These are phyloP conservation scores for Telopea speciosissima DNA, from an alignment of 177 flowering plant species.

Conservation along the genomic window DNA sequence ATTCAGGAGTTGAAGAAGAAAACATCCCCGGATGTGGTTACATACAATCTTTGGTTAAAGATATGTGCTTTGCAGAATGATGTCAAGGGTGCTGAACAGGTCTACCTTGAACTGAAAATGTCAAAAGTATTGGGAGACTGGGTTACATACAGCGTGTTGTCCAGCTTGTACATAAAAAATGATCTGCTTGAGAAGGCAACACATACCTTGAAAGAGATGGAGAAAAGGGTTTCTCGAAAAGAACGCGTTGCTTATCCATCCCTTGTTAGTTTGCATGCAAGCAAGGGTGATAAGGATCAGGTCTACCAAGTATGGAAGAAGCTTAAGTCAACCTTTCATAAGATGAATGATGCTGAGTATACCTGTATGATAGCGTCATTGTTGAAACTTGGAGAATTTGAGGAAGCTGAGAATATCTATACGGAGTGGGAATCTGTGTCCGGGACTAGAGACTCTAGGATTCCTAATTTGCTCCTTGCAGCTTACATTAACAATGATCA, in stretches of 20 bases:
- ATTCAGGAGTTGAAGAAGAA: slow-evolving; percentile 52
- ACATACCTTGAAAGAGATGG: slow-evolving; percentile 64
- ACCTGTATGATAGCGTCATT: slow-evolving; percentile 66
- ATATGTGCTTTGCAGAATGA: slow-evolving; percentile 51
- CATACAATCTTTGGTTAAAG: slow-evolving; percentile 66
- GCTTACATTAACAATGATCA: slow-evolving; percentile 51
- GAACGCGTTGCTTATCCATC: slow-evolving; percentile 62
- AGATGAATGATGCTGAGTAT: slow-evolving; percentile 77
- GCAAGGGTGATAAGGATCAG: slow-evolving; percentile 46
- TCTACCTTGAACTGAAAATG: slow-evolving; percentile 44
- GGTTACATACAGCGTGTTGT: slow-evolving; percentile 68
- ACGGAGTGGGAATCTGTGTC: slow-evolving; percentile 73
- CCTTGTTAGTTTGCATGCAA: slow-evolving; percentile 58
- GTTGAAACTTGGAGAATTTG: slow-evolving; percentile 54
- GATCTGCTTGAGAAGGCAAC: slow-evolving; percentile 48
- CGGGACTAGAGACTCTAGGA: slow-evolving; percentile 48
- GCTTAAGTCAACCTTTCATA: slow-evolving; percentile 52
- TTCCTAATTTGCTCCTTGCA: slow-evolving; percentile 65
- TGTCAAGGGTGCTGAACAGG: slow-evolving; percentile 53
- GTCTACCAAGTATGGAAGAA: slow-evolving; percentile 54
- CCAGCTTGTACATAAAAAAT: slow-evolving; percentile 53
- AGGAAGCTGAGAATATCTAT: slow-evolving; percentile 61
- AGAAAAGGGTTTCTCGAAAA: slow-evolving; percentile 45
- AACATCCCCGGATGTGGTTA: slow-evolving; percentile 57
- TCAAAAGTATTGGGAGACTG: slow-evolving; percentile 60